Percentiles rank a stretch among this genome's conserved stretches.
Evolutionary conservation across 805 yeast genomes (phyloP).

Genomic region (Teunomyces panamensis): DNA sequence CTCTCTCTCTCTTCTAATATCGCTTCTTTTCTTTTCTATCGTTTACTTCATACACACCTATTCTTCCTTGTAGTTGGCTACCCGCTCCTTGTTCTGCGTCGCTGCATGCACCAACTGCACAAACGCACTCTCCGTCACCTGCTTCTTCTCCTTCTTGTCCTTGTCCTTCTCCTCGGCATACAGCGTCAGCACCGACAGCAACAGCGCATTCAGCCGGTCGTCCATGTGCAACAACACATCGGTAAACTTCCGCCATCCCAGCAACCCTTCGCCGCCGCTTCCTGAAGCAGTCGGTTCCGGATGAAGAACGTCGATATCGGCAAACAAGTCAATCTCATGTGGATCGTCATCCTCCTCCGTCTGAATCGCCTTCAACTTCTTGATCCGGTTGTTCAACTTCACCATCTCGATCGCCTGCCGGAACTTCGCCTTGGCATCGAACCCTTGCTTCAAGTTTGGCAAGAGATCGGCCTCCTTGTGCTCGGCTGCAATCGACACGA

Average conservation of each 20-base stretch:
- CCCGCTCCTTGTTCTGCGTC: slow-evolving; percentile 53
- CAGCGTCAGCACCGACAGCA: slow-evolving; percentile 6
- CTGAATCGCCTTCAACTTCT: slow-evolving; percentile 62
- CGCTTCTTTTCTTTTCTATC: no score
- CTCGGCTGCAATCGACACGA: slow-evolving; percentile 45
- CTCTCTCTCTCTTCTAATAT: no score
- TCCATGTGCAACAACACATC: slow-evolving; percentile 20
- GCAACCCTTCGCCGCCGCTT: slow-evolving; percentile 14
- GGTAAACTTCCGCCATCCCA: slow-evolving; percentile 28
- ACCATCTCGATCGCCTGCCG: slow-evolving; percentile 84
- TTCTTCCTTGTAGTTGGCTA: slow-evolving; percentile 10
- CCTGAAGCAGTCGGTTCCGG: neutral
- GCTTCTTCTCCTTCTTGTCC: slow-evolving; percentile 24
- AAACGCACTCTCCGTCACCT: slow-evolving; percentile 53
- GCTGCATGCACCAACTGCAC: slow-evolving; percentile 73
- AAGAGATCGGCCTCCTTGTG: slow-evolving; percentile 64
- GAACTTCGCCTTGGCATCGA: slow-evolving; percentile 81
- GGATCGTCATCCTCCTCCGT: slow-evolving; percentile 56
- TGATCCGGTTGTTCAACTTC: slow-evolving; percentile 73
- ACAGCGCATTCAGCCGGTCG: slow-evolving; percentile 22
- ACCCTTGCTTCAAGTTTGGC: slow-evolving; percentile 75
- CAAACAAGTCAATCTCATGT: slow-evolving; percentile 42
- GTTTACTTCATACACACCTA: neutral
- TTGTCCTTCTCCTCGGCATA: neutral
- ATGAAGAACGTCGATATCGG: slow-evolving; percentile 16